Base-by-base conservation (phyloP, 2,329 filamentous ascomycete genomes). In the Beauveria asiatica region DNA sequence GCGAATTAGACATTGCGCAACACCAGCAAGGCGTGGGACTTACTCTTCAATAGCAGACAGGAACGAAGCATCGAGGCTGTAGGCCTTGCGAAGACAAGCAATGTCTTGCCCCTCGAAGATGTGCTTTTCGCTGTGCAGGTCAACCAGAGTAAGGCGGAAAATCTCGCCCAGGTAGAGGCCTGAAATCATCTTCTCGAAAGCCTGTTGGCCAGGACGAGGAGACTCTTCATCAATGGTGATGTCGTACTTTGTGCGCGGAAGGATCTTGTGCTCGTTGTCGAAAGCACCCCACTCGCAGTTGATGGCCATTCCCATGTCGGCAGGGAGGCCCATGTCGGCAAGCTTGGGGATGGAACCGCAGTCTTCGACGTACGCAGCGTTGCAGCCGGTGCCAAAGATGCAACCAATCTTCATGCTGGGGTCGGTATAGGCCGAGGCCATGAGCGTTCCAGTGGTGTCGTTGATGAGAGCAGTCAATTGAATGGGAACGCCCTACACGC, bases 221-320 rank as follows among this genome's bases (percentile, higher is more conserved):
- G 92, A 97, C 68, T 94, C 88, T 67, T 90, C 86, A 78, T 97
- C 93, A 69, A 97, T 90, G 66, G 87, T 85, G 62, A 89, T 79
- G 72, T 97, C 93, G 74, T 94, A 97, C 61, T 83, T 83, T 27
- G 92, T 96, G 59, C 86, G 83, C 13, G 92, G 92, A 13, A 97
- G 86, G 59, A 97, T 88, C 68, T 88, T 82, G 77, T 93, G 88
- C 75, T 96, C 90, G 73, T 96, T 96, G 75, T 97, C 93, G 70
- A 97, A 97, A 39, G 93, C 92, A 65, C 93, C 93, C 83, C 92
- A 97, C 74, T 97, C 93, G 78, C 92, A 97, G 80, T 97, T 97
- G 78, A 97, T 96, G 57, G 91, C 92, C 81, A 97, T 95, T 51
- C 88, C 91, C 62, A 85, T 85, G 63, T 94, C 86, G 0, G 90